Percentiles rank a stretch among this genome's conserved stretches.
Conservation (phyloP, 2,329 filamentous ascomycete species). For the Orbilia ellipsospora region DNA sequence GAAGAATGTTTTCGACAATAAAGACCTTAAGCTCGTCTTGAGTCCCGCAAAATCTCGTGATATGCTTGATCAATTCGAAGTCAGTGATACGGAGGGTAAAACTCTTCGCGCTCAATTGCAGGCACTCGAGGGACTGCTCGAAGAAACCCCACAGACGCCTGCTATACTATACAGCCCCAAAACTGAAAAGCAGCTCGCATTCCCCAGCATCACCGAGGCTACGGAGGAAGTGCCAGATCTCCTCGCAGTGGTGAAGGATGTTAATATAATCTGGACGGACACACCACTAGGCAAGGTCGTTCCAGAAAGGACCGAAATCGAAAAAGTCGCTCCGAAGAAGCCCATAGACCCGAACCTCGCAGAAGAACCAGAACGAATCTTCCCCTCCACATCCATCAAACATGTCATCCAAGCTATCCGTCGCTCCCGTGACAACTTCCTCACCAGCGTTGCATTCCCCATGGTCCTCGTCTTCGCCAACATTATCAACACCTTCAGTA, state of each 20-base stretch:
- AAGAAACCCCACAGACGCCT: neutral
- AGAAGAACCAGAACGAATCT: neutral
- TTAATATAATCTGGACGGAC: constrained; percentile 13
- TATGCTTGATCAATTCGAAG: constrained; percentile 14
- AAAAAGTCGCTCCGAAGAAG: neutral
- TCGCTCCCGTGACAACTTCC: constrained; percentile 57
- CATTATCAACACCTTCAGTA: constrained; percentile 54
- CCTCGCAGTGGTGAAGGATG: neutral
- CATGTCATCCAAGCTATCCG: constrained; percentile 51
- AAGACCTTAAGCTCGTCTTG: constrained; percentile 9
- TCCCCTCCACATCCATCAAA: constrained; percentile 15
- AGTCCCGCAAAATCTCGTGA: neutral
- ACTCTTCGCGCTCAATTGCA: constrained; percentile 1
- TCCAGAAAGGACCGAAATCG: constrained; percentile 6
- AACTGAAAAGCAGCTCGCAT: constrained; percentile 2
- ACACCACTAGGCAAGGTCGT: neutral
- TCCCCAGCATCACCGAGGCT: neutral
- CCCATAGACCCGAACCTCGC: neutral
- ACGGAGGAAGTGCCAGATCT: neutral
- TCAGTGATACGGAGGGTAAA: constrained; percentile 3
- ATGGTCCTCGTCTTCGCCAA: constrained; percentile 56
- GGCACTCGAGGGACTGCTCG: neutral
- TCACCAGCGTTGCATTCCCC: constrained; percentile 55
- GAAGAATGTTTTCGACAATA: constrained; percentile 20
- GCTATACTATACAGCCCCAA: neutral